A percentile compares a stretch with the other conserved stretches of the same genome.
Conservation (phyloP, 176 grass and related monocot genomes). For the Calamus simplicifolius region DNA sequence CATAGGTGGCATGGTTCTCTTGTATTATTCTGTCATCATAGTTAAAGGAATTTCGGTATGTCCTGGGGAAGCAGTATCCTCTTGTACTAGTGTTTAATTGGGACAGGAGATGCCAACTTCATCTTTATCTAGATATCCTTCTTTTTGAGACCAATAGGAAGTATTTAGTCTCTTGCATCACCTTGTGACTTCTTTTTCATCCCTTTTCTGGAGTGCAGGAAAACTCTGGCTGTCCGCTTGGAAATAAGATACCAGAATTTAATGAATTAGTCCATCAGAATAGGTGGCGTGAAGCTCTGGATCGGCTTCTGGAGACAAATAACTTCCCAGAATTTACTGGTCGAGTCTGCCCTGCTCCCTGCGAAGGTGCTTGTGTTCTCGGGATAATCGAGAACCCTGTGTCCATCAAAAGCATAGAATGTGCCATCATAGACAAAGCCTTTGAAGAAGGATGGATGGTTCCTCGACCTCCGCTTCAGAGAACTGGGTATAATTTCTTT, state of each 20-base stretch:
- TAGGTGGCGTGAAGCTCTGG: conserved; percentile 86
- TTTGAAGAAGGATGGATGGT: conserved; percentile 96
- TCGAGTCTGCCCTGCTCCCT: conserved; percentile 91
- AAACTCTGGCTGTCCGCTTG: conserved; percentile 86
- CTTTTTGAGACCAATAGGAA: too few species aligned
- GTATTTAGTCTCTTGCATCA: too few species aligned
- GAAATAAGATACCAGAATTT: conserved; percentile 98
- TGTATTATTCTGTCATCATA: too few species aligned
- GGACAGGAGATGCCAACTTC: too few species aligned
- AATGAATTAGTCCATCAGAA: conserved; percentile 95
- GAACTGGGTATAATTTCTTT: conserved; percentile 65
- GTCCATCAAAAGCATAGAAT: conserved; percentile 98
- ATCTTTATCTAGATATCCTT: too few species aligned
- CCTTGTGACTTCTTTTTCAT: too few species aligned
- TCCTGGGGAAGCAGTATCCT: too few species aligned
- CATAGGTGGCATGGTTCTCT: too few species aligned
- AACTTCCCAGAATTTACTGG: conserved; percentile 99
- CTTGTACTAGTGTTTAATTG: too few species aligned
- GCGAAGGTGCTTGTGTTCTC: conserved; percentile 95
- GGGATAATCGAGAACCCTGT: conserved; percentile 96
- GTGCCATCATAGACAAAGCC: conserved; percentile 93
- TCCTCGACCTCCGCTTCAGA: conserved; percentile 74
- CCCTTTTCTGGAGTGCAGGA: conserved; percentile 31
- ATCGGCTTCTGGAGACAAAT: conserved; percentile 90
- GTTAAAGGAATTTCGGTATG: too few species aligned